Evolutionary conservation across 164 flowering plant species (phyloP).

Genomic region (Magnolia sinica): DNA sequence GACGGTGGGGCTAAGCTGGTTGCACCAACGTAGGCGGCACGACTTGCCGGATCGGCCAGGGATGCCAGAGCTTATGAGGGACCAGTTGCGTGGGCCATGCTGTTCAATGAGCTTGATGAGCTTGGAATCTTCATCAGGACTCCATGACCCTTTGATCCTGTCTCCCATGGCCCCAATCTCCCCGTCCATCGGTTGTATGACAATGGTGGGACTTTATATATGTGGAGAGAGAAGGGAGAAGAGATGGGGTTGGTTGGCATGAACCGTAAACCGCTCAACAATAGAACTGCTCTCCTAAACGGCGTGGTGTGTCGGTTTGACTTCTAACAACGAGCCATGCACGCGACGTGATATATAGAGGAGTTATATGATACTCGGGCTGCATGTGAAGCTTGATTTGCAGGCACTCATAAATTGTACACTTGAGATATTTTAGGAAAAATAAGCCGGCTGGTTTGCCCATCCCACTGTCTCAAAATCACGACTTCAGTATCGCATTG

Average conservation of each 20-base stretch:
- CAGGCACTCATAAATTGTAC: too few species aligned
- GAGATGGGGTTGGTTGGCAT: slow-evolving; percentile 23
- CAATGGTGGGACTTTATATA: background rate
- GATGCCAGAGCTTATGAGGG: slow-evolving; percentile 49
- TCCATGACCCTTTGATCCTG: slow-evolving; percentile 67
- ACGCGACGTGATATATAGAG: background rate
- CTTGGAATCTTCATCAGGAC: slow-evolving; percentile 47
- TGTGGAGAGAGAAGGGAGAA: background rate
- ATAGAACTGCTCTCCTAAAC: slow-evolving; percentile 13
- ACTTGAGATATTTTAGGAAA: too few species aligned
- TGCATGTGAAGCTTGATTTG: too few species aligned
- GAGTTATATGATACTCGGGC: too few species aligned
- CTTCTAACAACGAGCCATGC: background rate
- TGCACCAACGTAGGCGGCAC: slow-evolving; percentile 74
- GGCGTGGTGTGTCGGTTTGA: slow-evolving; percentile 4
- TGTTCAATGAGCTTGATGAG: slow-evolving; percentile 47
- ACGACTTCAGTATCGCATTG: too few species aligned
- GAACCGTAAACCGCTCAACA: slow-evolving; percentile 45
- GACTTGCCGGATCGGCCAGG: slow-evolving; percentile 78
- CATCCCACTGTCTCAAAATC: too few species aligned
- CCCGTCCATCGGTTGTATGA: background rate
- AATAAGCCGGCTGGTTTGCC: too few species aligned
- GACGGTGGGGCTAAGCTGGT: slow-evolving; percentile 69
- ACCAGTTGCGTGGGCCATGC: slow-evolving; percentile 70
- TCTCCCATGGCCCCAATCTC: slow-evolving; percentile 14